Percentiles rank a stretch among this genome's conserved stretches.
phyloP scores from a whole-genome alignment of 2,329 filamentous ascomycete genomes.

The Decorospora gaudefroyi region DNA sequence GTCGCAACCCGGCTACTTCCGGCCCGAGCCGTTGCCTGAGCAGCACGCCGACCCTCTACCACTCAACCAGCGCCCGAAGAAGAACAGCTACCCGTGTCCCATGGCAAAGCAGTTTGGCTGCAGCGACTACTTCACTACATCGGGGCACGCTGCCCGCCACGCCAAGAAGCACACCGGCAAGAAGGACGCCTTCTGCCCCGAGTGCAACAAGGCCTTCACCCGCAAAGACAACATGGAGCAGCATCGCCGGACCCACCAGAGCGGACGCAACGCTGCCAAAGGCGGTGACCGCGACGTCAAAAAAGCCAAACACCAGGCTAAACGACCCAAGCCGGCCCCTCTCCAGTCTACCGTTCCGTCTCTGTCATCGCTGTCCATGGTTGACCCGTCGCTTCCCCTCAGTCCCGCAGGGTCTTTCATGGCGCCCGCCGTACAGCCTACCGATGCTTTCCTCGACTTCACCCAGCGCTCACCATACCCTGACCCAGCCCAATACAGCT shows the following conservation, averaged over 20 bases:
- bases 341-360: conserved; percentile 33
- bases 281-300: conserved; percentile 43
- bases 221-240: conserved; percentile 88
- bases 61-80: conserved; percentile 52
- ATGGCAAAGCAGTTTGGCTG: conserved; percentile 72
- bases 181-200: conserved; percentile 71
- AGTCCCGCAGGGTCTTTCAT: conserved; percentile 39
- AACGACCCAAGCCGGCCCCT: conserved; percentile 42
- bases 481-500: conserved; percentile 36
- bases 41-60: conserved; percentile 25
- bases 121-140: conserved; percentile 81
- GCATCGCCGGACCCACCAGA: conserved; percentile 75
- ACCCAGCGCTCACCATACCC: conserved; percentile 38
- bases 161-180: conserved; percentile 83
- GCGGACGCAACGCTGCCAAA: conserved; percentile 51
- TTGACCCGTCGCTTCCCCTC: conserved; percentile 38
- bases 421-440: conserved; percentile 36
- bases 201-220: conserved; percentile 79
- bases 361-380: conserved; percentile 28
- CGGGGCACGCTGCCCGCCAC: conserved; percentile 81
- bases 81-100: conserved; percentile 76
- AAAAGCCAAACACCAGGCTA: conserved; percentile 43
- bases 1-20: conserved; percentile 28
- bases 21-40: conserved; percentile 18
- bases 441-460: conserved; percentile 32